Conservation (phyloP, 192 early-diverging fungal species). For the Entomortierella beljakovae region DNA sequence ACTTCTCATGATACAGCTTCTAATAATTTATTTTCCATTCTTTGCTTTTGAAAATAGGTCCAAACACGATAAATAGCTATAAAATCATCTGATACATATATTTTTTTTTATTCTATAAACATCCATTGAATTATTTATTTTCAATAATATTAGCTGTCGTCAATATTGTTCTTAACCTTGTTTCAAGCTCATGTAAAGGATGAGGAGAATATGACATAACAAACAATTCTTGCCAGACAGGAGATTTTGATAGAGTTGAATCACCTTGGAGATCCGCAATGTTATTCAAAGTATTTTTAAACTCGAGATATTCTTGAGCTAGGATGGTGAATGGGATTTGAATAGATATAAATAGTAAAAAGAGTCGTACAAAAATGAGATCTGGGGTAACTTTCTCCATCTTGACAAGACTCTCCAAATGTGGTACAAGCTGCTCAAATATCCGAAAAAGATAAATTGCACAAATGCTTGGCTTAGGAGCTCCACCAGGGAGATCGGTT, state of each 20-base stretch:
- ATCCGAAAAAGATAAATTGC: constrained; percentile 8
- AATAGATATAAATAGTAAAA: constrained; percentile 3
- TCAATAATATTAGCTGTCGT: too few species aligned
- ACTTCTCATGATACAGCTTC: too few species aligned
- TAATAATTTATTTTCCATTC: not conserved
- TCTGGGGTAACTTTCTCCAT: not conserved
- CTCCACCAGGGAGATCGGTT: too few species aligned
- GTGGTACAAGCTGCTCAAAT: constrained; percentile 16
- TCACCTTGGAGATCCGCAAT: constrained; percentile 17
- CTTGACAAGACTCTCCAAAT: constrained; percentile 8
- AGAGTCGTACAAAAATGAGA: not conserved
- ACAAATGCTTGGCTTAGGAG: not conserved
- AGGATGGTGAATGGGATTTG: constrained; percentile 10
- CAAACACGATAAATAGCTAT: constrained; percentile 42
- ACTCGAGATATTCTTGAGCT: not conserved
- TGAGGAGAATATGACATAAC: not conserved
- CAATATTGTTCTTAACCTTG: not conserved
- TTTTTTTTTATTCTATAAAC: not conserved
- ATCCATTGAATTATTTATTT: too few species aligned
- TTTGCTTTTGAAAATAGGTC: constrained; percentile 9
- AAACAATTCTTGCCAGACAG: not conserved
- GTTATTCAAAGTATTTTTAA: not conserved
- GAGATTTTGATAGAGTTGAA: constrained; percentile 6
- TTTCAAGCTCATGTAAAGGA: not conserved
- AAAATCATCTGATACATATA: not conserved